phyloP scores from a whole-genome alignment of 2,329 filamentous ascomycete genomes.

The Colletotrichum cordylinicola region DNA sequence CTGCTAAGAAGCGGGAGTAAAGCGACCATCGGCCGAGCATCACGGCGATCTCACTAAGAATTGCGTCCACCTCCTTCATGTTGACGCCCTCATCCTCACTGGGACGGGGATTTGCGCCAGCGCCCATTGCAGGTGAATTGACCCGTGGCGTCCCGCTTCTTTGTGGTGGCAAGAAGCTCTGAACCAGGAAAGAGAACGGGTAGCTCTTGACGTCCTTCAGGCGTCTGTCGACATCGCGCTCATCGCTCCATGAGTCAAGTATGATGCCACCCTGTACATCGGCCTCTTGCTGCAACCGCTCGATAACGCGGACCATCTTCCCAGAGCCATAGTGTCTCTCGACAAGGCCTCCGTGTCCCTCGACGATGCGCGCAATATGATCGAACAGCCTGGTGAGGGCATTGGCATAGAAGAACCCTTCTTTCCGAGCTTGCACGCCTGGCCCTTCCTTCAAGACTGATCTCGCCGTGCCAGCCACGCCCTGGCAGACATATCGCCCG shows the following conservation, averaged over 20 bases:
- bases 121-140: conserved; percentile 75
- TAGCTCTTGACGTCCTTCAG: conserved; percentile 97
- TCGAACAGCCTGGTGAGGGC: conserved; percentile 92
- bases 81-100: conserved; percentile 94
- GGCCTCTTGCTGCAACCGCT: conserved; percentile 90
- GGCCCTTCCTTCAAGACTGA: conserved; percentile 74
- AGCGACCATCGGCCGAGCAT: conserved; percentile 96
- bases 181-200: conserved; percentile 94
- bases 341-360: conserved; percentile 87
- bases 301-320: conserved; percentile 94
- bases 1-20: conserved; percentile 86
- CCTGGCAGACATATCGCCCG: conserved; percentile 93
- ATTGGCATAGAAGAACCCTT: conserved; percentile 90
- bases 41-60: conserved; percentile 85
- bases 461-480: conserved; percentile 84
- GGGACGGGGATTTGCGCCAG: conserved; percentile 56
- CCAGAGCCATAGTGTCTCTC: conserved; percentile 92
- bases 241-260: conserved; percentile 93
- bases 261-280: conserved; percentile 97
- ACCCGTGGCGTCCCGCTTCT: conserved; percentile 71
- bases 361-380: conserved; percentile 96
- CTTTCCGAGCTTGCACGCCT: conserved; percentile 59
- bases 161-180: conserved; percentile 84
- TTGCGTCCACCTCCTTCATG: conserved; percentile 92
- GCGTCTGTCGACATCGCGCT: conserved; percentile 81